Percentiles rank a stretch among this genome's conserved stretches.
phyloP scores from a whole-genome alignment of 495 filamentous ascomycete genomes.

The Bacidia rubella region DNA sequence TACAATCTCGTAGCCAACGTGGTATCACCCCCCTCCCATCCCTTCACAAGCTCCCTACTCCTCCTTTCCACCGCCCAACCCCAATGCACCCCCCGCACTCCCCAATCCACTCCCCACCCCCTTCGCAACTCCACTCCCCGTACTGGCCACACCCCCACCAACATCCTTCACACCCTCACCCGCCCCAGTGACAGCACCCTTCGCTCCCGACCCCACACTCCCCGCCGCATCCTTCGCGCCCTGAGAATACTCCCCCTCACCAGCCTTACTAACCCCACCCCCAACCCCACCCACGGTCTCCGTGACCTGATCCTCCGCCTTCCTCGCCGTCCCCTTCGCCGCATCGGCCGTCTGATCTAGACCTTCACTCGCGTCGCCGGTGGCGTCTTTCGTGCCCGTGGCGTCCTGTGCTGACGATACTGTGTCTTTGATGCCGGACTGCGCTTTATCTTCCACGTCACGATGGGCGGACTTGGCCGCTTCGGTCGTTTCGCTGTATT shows the following conservation, averaged over 20 bases:
- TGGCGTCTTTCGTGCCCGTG: slow-evolving; percentile 13
- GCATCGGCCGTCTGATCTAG: slow-evolving; percentile 8
- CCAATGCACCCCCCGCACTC: slow-evolving; percentile 9
- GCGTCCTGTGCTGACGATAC: slow-evolving; percentile 1
- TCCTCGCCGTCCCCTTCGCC: slow-evolving; percentile 9
- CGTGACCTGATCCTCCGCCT: slow-evolving; percentile 1
- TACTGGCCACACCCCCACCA: slow-evolving; percentile 5
- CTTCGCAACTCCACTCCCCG: slow-evolving; percentile 4
- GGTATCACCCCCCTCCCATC: background rate
- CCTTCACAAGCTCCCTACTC: background rate
- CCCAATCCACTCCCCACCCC: background rate
- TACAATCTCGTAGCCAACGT: background rate
- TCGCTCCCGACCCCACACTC: slow-evolving; percentile 5
- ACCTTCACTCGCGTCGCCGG: slow-evolving; percentile 5
- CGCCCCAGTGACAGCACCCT: slow-evolving; percentile 6
- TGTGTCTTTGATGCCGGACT: slow-evolving; percentile 10
- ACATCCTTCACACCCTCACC: slow-evolving; percentile 10
- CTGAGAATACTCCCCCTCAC: slow-evolving; percentile 4
- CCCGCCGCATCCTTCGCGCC: slow-evolving; percentile 3
- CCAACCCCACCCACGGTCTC: slow-evolving; percentile 3
- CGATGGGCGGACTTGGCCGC: slow-evolving; percentile 10
- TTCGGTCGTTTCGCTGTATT: slow-evolving; percentile 8
- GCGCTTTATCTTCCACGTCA: slow-evolving; percentile 7
- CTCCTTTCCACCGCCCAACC: slow-evolving; percentile 1
- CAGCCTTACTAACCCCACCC: slow-evolving; percentile 6